Evolutionary conservation across 2,329 filamentous ascomycete genomes (phyloP).

Genomic region (Calonectria pteridis): DNA sequence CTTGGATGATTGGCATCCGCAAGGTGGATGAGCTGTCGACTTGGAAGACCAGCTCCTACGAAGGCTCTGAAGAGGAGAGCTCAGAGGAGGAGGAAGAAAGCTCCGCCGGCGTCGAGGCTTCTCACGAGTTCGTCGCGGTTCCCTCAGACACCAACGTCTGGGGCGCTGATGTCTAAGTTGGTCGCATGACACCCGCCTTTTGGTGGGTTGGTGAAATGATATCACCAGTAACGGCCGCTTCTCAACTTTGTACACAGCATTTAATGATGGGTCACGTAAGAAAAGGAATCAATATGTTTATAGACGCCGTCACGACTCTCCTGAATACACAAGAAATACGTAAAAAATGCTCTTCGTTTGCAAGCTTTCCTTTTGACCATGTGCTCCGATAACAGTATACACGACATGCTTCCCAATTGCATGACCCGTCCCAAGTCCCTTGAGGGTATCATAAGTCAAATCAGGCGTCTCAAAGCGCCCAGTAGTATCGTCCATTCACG

Average conservation of each 20-base stretch:
- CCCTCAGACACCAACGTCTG: constrained; percentile 56
- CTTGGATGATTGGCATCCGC: constrained; percentile 91
- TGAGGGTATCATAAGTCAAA: constrained; percentile 27
- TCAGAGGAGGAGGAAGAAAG: constrained; percentile 51
- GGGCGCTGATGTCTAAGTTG: constrained; percentile 56
- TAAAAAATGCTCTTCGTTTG: constrained; percentile 14
- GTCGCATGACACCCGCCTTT: constrained; percentile 58
- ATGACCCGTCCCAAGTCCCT: constrained; percentile 14
- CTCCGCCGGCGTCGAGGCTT: constrained; percentile 31
- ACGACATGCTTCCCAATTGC: constrained; percentile 8
- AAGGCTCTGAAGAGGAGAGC: constrained; percentile 52
- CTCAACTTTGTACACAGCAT: constrained; percentile 33
- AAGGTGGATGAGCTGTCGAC: constrained; percentile 68
- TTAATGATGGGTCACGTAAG: constrained; percentile 43
- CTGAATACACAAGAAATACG: constrained; percentile 34
- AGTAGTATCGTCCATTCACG: neutral
- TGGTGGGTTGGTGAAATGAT: constrained; percentile 28
- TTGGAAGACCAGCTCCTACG: constrained; percentile 62
- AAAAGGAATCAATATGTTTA: constrained; percentile 41
- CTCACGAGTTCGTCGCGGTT: constrained; percentile 66
- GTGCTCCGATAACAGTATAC: neutral
- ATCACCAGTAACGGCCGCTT: constrained; percentile 30
- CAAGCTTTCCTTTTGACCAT: neutral
- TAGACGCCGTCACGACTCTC: constrained; percentile 49
- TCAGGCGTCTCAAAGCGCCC: constrained; percentile 3